These are phyloP conservation scores for Fraxinus ornus DNA, from an alignment of 305 asterid genomes.

Conservation along the genomic window DNA sequence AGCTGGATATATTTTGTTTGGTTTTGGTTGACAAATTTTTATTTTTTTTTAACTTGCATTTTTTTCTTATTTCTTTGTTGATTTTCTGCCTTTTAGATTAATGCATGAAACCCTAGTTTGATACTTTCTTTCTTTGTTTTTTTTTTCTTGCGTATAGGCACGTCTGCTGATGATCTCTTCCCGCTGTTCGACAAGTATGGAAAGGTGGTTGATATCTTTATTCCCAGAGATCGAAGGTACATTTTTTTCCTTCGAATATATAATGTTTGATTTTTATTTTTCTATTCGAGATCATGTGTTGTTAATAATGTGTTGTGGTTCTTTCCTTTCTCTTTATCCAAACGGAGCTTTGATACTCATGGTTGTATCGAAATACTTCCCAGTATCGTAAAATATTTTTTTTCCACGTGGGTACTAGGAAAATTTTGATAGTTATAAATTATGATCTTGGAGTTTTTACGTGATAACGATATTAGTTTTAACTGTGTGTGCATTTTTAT, in stretches of 20 bases:
- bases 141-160: constrained; percentile 17
- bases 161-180: constrained; percentile 31
- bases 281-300: not conserved
- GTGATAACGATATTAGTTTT: not conserved
- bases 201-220: constrained; percentile 29
- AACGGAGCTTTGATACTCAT: not conserved
- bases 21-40: not conserved
- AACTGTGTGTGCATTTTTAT: not conserved
- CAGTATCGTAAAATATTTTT: not conserved
- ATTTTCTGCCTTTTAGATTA: not conserved
- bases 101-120: not conserved
- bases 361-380: not conserved
- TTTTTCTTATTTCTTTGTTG: not conserved
- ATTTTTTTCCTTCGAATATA: not conserved
- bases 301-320: not conserved
- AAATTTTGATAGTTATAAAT: not conserved
- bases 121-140: not conserved
- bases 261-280: not conserved
- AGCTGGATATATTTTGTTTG: not conserved
- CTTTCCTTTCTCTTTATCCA: not conserved
- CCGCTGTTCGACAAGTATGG: constrained; percentile 33
- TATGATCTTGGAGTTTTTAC: not conserved
- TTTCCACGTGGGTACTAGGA: not conserved
- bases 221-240: constrained; percentile 35
- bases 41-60: not conserved